phyloP scores from a whole-genome alignment of 2,329 filamentous ascomycete species.

The Botrytis paeoniae region DNA sequence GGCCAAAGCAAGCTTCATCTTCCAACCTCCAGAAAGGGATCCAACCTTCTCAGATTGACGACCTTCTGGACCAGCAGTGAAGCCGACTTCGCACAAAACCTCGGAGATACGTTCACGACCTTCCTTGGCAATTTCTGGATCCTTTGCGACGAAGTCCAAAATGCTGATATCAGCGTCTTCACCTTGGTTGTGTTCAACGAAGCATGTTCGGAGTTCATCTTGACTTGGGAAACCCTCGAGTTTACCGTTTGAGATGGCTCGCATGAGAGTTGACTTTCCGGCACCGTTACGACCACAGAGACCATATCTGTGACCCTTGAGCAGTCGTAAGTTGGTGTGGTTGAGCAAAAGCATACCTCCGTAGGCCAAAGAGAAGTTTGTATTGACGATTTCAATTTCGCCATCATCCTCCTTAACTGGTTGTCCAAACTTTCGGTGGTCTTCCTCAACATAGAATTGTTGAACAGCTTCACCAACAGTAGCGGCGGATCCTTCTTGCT shows the following conservation, averaged over 20 bases:
- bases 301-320: slow-evolving; percentile 96
- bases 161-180: slow-evolving; percentile 97
- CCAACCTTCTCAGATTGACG: slow-evolving; percentile 87
- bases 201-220: slow-evolving; percentile 90
- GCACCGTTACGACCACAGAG: slow-evolving; percentile 96
- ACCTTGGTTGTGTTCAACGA: slow-evolving; percentile 98
- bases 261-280: slow-evolving; percentile 99
- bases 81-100: slow-evolving; percentile 89
- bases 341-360: slow-evolving; percentile 96
- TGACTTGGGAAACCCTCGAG: slow-evolving; percentile 94
- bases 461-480: slow-evolving; percentile 72
- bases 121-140: slow-evolving; percentile 77
- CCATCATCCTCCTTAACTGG: slow-evolving; percentile 86
- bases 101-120: slow-evolving; percentile 76
- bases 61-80: slow-evolving; percentile 84
- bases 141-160: slow-evolving; percentile 86
- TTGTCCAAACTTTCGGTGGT: slow-evolving; percentile 80
- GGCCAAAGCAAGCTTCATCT: slow-evolving; percentile 98
- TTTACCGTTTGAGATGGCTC: slow-evolving; percentile 91
- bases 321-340: slow-evolving; percentile 88
- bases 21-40: slow-evolving; percentile 96
- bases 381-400: slow-evolving; percentile 95
- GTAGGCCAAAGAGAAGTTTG: slow-evolving; percentile 94
- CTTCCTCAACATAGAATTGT: slow-evolving; percentile 75
- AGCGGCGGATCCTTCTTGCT: slow-evolving; percentile 56